A percentile compares a stretch with the other conserved stretches of the same genome.
Evolutionary conservation across 345 rosid species (phyloP).

Genomic region (Pseudoturritis turrita): DNA sequence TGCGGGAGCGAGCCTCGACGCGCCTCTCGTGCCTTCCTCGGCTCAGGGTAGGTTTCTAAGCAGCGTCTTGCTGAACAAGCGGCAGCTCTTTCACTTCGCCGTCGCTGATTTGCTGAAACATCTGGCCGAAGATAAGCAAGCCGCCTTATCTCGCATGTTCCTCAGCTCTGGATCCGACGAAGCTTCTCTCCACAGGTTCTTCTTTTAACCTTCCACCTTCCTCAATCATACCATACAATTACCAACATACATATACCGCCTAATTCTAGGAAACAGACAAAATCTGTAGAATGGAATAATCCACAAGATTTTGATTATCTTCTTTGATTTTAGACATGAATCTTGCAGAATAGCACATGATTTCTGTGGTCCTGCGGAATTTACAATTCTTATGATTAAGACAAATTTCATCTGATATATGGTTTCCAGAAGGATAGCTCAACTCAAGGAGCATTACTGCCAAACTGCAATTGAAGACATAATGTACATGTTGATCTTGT

Average conservation of each 20-base stretch:
- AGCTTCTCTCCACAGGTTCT: conserved; percentile 73
- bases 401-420: not conserved
- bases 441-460: conserved; percentile 56
- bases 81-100: conserved; percentile 61
- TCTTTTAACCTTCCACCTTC: not conserved
- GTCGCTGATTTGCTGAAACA: conserved; percentile 68
- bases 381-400: too few species aligned
- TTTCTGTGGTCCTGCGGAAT: too few species aligned
- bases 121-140: conserved; percentile 56
- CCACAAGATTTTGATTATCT: not conserved
- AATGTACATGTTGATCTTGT: conserved; percentile 74
- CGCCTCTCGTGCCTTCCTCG: conserved; percentile 63
- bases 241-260: not conserved
- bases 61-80: conserved; percentile 65
- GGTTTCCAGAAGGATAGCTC: conserved; percentile 65
- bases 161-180: conserved; percentile 61
- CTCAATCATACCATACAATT: not conserved
- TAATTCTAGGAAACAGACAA: not conserved
- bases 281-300: too few species aligned
- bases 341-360: not conserved
- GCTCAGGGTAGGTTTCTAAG: conserved; percentile 56
- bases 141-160: conserved; percentile 54
- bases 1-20: conserved; percentile 70
- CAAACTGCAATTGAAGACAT: conserved; percentile 67
- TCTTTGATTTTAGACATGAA: not conserved